Evolutionary conservation across 2,329 filamentous ascomycete species (phyloP).

Genomic region (Alternaria hordeiaustralica): DNA sequence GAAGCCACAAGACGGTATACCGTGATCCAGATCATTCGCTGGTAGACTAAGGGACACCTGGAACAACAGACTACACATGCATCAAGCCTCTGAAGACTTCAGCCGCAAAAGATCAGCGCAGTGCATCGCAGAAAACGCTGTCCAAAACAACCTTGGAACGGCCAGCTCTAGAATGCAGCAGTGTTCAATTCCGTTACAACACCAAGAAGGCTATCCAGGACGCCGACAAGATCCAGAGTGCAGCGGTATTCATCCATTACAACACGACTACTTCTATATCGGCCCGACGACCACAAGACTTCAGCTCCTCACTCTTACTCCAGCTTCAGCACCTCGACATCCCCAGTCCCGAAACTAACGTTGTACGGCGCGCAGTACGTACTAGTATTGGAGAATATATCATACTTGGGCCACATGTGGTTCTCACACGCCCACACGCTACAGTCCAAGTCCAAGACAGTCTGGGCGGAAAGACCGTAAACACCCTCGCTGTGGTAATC

Average conservation of each 20-base stretch:
- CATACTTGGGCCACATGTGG: constrained; percentile 8
- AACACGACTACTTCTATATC: neutral
- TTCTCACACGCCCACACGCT: constrained; percentile 12
- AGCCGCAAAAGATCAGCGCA: neutral
- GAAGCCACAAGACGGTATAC: neutral
- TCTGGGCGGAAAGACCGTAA: neutral
- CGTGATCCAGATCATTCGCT: neutral
- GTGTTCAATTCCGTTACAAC: neutral
- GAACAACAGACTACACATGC: neutral
- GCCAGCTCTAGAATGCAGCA: neutral
- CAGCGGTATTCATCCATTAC: neutral
- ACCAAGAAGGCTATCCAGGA: neutral
- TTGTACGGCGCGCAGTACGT: neutral
- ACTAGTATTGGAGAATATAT: neutral
- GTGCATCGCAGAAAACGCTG: neutral
- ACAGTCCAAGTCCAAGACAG: constrained; percentile 7
- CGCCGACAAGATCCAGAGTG: neutral
- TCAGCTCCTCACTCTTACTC: neutral
- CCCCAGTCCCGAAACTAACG: neutral
- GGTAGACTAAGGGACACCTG: neutral
- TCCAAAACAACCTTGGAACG: neutral
- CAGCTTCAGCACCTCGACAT: constrained; percentile 1
- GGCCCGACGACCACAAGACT: too few species aligned
- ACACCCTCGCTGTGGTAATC: neutral
- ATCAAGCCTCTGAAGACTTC: neutral